Conservation (phyloP, 352 stramenopile species). For the Pythium apleroticum region DNA sequence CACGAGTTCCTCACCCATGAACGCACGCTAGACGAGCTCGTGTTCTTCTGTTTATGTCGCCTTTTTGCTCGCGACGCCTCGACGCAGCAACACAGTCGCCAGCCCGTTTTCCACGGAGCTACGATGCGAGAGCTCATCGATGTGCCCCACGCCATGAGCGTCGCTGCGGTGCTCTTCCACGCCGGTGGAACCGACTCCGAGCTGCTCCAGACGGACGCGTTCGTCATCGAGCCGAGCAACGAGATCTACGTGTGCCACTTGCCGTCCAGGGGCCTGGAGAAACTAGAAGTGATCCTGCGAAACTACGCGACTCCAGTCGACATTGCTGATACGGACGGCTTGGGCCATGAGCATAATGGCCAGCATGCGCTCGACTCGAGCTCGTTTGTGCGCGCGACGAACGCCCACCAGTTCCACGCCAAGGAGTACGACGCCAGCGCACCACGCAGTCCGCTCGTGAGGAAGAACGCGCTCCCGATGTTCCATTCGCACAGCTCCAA, state of each 20-base stretch:
- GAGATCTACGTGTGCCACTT: conserved; percentile 57
- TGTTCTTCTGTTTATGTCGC: conserved; percentile 62
- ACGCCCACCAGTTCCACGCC: conserved; percentile 61
- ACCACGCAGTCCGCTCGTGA: conserved; percentile 47
- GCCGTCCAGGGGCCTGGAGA: conserved; percentile 42
- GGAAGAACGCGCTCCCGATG: conserved; percentile 9
- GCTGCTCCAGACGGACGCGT: conserved; percentile 38
- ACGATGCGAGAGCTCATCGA: conserved; percentile 66
- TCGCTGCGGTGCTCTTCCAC: conserved; percentile 53
- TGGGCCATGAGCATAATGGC: background rate
- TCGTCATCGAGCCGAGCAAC: conserved; percentile 53
- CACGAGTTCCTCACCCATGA: conserved; percentile 51
- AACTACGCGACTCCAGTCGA: conserved; percentile 27
- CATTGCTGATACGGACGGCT: background rate
- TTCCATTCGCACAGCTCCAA: background rate
- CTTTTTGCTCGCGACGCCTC: conserved; percentile 23
- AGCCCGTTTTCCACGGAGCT: conserved; percentile 48
- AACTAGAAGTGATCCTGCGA: conserved; percentile 53
- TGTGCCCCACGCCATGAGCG: conserved; percentile 35
- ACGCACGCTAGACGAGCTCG: conserved; percentile 50
- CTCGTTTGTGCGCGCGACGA: conserved; percentile 36
- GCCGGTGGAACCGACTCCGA: conserved; percentile 38
- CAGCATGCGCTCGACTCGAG: background rate
- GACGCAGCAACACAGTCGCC: conserved; percentile 11
- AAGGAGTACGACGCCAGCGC: conserved; percentile 50